These are phyloP conservation scores for Trichoderma asperelloides DNA, from an alignment of 495 filamentous ascomycete genomes.

Conservation along the genomic window DNA sequence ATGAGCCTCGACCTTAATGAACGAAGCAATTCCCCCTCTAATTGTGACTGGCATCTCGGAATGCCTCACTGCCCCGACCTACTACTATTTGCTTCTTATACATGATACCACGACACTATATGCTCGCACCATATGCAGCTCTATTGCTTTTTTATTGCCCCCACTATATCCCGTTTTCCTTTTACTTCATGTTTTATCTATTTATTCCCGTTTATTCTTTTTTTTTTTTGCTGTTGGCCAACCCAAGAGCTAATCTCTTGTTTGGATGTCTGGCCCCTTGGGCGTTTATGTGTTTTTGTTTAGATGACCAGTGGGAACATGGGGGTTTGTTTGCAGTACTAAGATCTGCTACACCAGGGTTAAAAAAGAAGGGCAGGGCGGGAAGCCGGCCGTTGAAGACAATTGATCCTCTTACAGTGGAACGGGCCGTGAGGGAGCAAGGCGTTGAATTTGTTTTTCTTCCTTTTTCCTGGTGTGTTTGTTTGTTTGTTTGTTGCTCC, in stretches of 20 bases:
- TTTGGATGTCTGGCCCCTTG: constrained; percentile 4
- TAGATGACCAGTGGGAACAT: not conserved
- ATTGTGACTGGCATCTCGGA: not conserved
- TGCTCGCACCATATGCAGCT: not conserved
- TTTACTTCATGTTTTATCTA: not conserved
- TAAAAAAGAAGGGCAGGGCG: not conserved
- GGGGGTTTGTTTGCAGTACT: not conserved
- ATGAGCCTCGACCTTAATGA: constrained; percentile 23
- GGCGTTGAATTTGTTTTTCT: not conserved
- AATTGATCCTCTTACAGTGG: not conserved
- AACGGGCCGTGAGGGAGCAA: not conserved
- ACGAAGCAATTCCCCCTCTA: not conserved
- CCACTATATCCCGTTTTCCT: not conserved
- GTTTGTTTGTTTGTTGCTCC: no score
- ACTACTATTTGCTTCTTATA: constrained; percentile 7
- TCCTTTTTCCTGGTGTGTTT: not conserved
- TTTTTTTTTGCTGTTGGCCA: not conserved
- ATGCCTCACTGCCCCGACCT: not conserved
- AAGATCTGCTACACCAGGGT: not conserved
- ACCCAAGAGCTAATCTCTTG: not conserved
- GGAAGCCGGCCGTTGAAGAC: not conserved
- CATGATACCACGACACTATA: constrained; percentile 10
- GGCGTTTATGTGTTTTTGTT: not conserved
- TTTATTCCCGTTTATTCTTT: not conserved
- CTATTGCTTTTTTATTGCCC: constrained; percentile 1